Base-by-base conservation (phyloP, 1,139 yeast genomes). In the Suhomyces choctaworum region DNA sequence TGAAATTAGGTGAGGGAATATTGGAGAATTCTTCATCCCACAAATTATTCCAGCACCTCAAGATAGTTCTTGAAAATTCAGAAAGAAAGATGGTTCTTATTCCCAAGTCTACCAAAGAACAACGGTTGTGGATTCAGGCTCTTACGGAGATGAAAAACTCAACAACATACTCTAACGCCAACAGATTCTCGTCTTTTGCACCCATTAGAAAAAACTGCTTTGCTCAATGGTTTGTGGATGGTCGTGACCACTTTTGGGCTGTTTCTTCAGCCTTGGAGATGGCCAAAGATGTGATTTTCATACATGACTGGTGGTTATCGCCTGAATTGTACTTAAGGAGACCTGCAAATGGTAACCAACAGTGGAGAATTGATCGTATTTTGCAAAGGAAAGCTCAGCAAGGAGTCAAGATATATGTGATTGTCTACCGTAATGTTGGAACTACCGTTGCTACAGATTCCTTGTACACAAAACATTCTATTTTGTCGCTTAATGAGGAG, bases 301-400 rank as follows among this genome's bases (percentile, higher is more conserved):
- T 94, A 36, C 97, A 92, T 56, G 99, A 92, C 56, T 94, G 99
- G 99, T 94, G 98, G 98, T 67, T 94, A 21, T 78, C 94, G 8
- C 99, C 99, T 0, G 98, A 94, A 57, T 58, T 92, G 8, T 92
- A 94, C 51, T 66, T 94, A 63, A 76, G 98, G 45, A 72, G 99
- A 35, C 98, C 98, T 0, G 92, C 96, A 0, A 84, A 87, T 58
- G 96, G 96, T 10, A 90, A 92, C 51, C 97, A 94, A 57, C 86
- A 87, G 47, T 92, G 90, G 82, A 76, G 99, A 56, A 65, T 94
- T 32, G 99, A 94, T 60, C 73, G 98, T 52, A 62, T 94, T 4
- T 67, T 94, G 47, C 88, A 87, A 56, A 72, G 95, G 43, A 89
- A 89, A 49, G 99, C 99, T 0, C 86, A 83, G 51, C 87, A 88